Conservation (phyloP, 2,329 filamentous ascomycete genomes). For the Fusarium torreyae region DNA sequence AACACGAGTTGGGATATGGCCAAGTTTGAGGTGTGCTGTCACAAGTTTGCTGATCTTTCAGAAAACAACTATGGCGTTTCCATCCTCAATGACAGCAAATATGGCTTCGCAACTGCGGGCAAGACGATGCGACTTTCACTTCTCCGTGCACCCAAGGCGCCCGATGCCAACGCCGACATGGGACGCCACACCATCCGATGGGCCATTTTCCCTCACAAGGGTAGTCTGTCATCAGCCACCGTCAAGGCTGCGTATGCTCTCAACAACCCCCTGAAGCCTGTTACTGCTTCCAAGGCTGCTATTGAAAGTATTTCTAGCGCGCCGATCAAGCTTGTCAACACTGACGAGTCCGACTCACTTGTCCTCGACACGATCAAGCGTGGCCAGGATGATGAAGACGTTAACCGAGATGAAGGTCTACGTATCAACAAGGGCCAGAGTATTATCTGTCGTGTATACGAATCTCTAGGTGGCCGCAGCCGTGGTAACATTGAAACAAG, state of each 20-base stretch:
- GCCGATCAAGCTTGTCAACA: conserved; percentile 78
- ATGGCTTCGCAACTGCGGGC: conserved; percentile 92
- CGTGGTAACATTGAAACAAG: conserved; percentile 78
- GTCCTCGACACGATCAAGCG: conserved; percentile 93
- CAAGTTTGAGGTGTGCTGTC: conserved; percentile 96
- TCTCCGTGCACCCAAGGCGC: conserved; percentile 89
- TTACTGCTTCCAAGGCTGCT: conserved; percentile 50
- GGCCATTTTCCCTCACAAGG: conserved; percentile 89
- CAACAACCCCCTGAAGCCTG: conserved; percentile 79
- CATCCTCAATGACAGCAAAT: conserved; percentile 95
- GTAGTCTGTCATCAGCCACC: conserved; percentile 78
- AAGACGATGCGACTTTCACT: conserved; percentile 92
- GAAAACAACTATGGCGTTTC: conserved; percentile 92
- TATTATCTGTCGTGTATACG: conserved; percentile 88
- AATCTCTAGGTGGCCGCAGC: conserved; percentile 86
- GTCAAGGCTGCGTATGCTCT: conserved; percentile 90
- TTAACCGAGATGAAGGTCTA: conserved; percentile 73
- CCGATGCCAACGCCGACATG: conserved; percentile 96
- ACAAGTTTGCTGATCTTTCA: conserved; percentile 93
- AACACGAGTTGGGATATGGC: conserved; percentile 99
- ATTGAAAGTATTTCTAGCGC: conserved; percentile 50
- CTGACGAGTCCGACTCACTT: conserved; percentile 69
- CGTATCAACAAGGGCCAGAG: conserved; percentile 79
- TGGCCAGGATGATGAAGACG: conserved; percentile 87
- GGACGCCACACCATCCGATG: conserved; percentile 89